Conservation (phyloP, 2,329 filamentous ascomycete species). For the Colletotrichum sublineola region DNA sequence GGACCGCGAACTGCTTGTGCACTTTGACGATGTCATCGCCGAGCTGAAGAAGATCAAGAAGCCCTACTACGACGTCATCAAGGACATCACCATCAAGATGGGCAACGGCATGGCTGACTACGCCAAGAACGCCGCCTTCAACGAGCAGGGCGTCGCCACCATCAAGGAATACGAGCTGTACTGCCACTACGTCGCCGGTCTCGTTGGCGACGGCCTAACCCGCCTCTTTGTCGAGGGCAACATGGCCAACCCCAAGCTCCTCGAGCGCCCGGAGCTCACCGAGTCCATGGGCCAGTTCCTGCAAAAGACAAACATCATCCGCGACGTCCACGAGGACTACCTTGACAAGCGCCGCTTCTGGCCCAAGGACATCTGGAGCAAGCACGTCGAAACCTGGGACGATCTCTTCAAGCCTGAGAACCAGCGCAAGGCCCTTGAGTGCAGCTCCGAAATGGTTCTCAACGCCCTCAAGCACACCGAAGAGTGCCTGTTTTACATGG, state of each 20-base stretch:
- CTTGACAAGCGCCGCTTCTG: slow-evolving; percentile 92
- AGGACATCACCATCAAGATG: slow-evolving; percentile 94
- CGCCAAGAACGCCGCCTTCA: slow-evolving; percentile 84
- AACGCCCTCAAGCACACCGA: slow-evolving; percentile 89
- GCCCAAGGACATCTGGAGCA: slow-evolving; percentile 96
- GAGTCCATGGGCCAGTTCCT: slow-evolving; percentile 98
- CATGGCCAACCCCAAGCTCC: slow-evolving; percentile 86
- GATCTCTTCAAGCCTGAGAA: slow-evolving; percentile 90
- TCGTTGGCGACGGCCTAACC: slow-evolving; percentile 96
- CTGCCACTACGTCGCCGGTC: slow-evolving; percentile 97
- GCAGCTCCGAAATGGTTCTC: slow-evolving; percentile 93
- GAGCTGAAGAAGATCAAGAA: slow-evolving; percentile 93
- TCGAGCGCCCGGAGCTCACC: slow-evolving; percentile 83
- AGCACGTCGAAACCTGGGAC: slow-evolving; percentile 90
- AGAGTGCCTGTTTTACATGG: slow-evolving; percentile 98
- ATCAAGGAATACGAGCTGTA: slow-evolving; percentile 94
- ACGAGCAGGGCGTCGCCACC: slow-evolving; percentile 83
- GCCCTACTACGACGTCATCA: slow-evolving; percentile 86
- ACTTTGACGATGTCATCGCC: slow-evolving; percentile 88
- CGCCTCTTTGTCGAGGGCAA: slow-evolving; percentile 88
- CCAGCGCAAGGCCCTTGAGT: slow-evolving; percentile 82
- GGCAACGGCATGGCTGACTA: slow-evolving; percentile 99
- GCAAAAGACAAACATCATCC: slow-evolving; percentile 99
- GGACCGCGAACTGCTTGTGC: slow-evolving; percentile 89
- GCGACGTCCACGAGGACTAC: slow-evolving; percentile 91